Evolutionary conservation across 768 basidiomycete species (phyloP), one percentile per base, ranked within the genome.

Genomic region (Calocera cornea): DNA sequence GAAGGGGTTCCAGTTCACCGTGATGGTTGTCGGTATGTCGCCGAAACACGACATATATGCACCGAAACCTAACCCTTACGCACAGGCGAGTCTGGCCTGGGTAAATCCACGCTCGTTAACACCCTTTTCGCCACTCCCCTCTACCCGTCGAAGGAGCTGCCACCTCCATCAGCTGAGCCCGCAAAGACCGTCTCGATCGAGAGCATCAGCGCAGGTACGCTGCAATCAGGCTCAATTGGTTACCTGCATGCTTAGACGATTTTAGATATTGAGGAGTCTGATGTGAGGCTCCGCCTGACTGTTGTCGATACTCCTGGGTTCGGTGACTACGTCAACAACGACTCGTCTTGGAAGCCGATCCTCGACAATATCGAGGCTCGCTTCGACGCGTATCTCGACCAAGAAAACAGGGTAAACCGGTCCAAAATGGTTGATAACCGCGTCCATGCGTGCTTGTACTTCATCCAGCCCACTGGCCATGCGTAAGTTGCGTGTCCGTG

Each of bases 261-360:
- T 75, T 69, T 77, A 97, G 97, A 99, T 76, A 98, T 99, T 74
- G 95, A 98, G 81, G 97, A 99, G 81, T 95, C 90, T 69, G 95
- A 95, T 68, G 97, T 98, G 44, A 86, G 95, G 72, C 86, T 98
- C 49, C 93, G 94, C 75, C 80, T 99, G 67, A 98, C 94, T n/a
- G 95, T 99, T 69, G 97, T 99, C 70, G 97, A 99, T 76, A 99
- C 95, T 33, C 97, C 97, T 67, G 97, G 97, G 36, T 99, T 97
- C 74, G 97, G 97, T 69, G 97, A 99, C 77, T 98, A 97, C 77
- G 95, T 98, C 75, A 97, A 99, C 83, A 99, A 99, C 77, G 92
- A 97, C 72, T 93, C 97, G 75, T 94, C 94, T 93, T 99, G 97
- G 97, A 94, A 91, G 77, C 97, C 97, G 65, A 95, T 99, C 71